phyloP scores from a whole-genome alignment of 1,284 basidiomycete species.

The Leucoagaricus sp. region DNA sequence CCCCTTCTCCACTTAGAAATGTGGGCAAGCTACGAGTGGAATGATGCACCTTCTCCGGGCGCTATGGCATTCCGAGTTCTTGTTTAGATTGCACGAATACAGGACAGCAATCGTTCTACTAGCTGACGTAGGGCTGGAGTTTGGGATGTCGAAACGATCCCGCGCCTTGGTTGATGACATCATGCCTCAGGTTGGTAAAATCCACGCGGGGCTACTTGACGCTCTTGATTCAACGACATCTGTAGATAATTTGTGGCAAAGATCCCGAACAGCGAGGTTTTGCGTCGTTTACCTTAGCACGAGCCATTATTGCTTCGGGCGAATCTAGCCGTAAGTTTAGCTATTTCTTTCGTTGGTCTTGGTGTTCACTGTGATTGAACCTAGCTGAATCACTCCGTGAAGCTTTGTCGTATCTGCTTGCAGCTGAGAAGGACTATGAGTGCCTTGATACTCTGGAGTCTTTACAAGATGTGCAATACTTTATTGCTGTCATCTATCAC shows the following conservation, averaged over 20 bases:
- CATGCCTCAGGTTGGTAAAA: constrained; percentile 61
- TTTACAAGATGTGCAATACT: constrained; percentile 67
- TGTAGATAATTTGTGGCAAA: constrained; percentile 67
- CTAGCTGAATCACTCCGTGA: constrained; percentile 50
- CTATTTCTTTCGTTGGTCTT: not conserved
- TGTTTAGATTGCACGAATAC: constrained; percentile 65
- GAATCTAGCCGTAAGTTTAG: constrained; percentile 33
- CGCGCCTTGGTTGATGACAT: constrained; percentile 69
- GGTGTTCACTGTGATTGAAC: too few relatives aligned
- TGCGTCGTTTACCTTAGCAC: constrained; percentile 68
- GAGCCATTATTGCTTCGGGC: constrained; percentile 63
- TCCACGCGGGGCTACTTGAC: too few relatives aligned
- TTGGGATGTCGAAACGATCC: constrained; percentile 69
- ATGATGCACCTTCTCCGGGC: constrained; percentile 69
- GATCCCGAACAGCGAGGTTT: constrained; percentile 77
- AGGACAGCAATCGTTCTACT: constrained; percentile 67
- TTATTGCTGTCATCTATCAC: constrained; percentile 69
- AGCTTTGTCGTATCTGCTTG: constrained; percentile 59
- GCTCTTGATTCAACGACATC: not conserved
- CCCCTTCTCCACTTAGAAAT: constrained; percentile 37
- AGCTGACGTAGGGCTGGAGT: constrained; percentile 75
- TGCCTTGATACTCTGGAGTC: constrained; percentile 59
- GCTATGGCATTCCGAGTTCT: constrained; percentile 79
- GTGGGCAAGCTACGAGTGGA: constrained; percentile 59
- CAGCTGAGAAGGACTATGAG: constrained; percentile 64